Evolutionary conservation across 228 moss, liverwort and hornwort species (phyloP), one percentile per base, ranked within the genome.

Genomic region (Sphagnum magellanicum): DNA sequence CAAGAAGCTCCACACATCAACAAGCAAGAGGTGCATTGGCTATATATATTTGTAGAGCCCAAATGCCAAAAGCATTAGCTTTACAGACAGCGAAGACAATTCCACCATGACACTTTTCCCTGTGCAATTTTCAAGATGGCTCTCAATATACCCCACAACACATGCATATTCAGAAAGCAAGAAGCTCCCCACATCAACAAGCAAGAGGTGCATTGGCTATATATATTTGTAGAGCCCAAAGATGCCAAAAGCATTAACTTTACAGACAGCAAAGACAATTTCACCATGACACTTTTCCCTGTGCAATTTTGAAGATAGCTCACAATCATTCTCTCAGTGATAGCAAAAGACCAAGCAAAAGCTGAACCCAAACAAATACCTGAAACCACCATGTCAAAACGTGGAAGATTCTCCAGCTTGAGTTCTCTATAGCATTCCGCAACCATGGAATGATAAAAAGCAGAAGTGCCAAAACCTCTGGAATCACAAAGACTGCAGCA

Each of bases 361-460:
- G 16, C 16, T 6, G 10, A 17, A 13, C 1, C 32, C 32, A 32
- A 32, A 32, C 32, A 48, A 17, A 4, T 79, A 94, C 95, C 92
- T 95, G 93, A 72, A 98, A 98, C 97, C 97, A 98, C 97, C 97
- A 98, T 32, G 92, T 93, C 48, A 86, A 59, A n/a, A 82, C n/a
- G 60, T 87, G 81, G 72, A 93, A 87, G 48, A 89, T 53, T 84
- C 80, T 87, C 87, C 90, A 98, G 63, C 86, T 88, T 5, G 91
- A 83, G 48, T 77, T 92, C 60, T 98, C 97, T 71, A 93, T 13
- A 68, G 79, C 80, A 77, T 98, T 93, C 60, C 91, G 90, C 70
- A 93, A 79, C 66, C 87, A 98, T 2, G 97, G 97, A 47, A 93
- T 87, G 67, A 98, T 89, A 67, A 91, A 93, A 11, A 98, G 83